Evolutionary conservation across 441 rosid genomes (phyloP).

Genomic region (Populus trichocarpa): DNA sequence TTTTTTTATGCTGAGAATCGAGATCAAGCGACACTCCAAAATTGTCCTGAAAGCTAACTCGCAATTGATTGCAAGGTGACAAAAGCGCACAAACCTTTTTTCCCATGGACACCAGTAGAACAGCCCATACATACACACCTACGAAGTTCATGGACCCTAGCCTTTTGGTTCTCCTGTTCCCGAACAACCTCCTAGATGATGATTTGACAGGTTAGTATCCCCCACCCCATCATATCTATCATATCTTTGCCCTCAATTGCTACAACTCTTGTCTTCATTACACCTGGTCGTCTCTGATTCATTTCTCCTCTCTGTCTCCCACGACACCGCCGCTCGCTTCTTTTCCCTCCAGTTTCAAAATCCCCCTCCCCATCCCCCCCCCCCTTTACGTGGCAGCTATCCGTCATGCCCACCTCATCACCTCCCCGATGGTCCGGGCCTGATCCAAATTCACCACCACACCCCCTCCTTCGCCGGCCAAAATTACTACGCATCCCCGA

Average conservation of each 20-base stretch:
- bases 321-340: not conserved
- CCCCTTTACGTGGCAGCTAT: not conserved
- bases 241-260: constrained; percentile 7
- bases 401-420: constrained; percentile 16
- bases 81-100: no score
- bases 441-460: not conserved
- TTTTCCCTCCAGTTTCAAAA: not conserved
- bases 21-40: not conserved
- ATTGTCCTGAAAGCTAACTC: no score
- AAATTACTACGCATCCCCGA: not conserved
- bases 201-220: constrained; percentile 1
- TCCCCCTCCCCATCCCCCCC: not conserved
- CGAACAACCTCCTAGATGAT: not conserved
- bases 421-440: not conserved
- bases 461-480: not conserved
- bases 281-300: constrained; percentile 13
- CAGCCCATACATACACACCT: no score
- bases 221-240: constrained; percentile 3
- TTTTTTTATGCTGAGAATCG: not conserved
- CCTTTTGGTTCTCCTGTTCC: not conserved
- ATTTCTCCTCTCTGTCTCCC: not conserved
- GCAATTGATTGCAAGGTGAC: no score
- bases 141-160: not conserved
- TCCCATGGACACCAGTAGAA: no score
- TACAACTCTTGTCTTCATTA: not conserved